Evolutionary conservation across 1,284 basidiomycete species (phyloP), one percentile per base, ranked within the genome.

Genomic region (Moesziomyces parantarcticus): DNA sequence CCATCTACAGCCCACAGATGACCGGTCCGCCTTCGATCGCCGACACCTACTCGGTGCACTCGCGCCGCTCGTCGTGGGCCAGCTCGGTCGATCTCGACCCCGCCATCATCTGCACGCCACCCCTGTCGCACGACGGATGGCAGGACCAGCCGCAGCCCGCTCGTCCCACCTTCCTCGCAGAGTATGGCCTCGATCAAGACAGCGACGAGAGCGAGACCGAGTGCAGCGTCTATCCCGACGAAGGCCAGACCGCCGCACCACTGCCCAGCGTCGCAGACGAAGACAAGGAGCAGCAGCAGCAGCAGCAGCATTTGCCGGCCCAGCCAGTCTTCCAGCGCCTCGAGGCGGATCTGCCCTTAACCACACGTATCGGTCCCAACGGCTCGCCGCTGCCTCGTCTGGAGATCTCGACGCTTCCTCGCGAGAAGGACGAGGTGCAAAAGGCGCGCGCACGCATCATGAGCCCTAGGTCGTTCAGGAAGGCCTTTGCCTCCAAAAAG

Each of bases 131-230:
- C 46, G 54, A 71, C 0, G 42, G 25, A 2, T 70, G 57, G 60
- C 60, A 51, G n/a, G 51, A 58, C 1, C 52, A 56, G 34, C 16
- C 39, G 6, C 52, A 50, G 1, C 14, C 25, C 4, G n/a, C n/a
- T 3, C 59, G 58, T 18, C 60, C 65, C 4, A 57, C 53, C 29
- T 73, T 73, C 58, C 70, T 73, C 21, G 52, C 61, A 20, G 64
- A 64, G 9, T 65, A 59, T 40, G 62, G 56, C 21, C 41, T 74
- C 14, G 62, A 73, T 22, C 55, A 69, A 8, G 69, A 72, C 25
- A 61, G 46, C 44, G 62, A 63, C 21, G 74, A 73, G 57, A 73
- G 66, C 46, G 74, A 67, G 10, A 46, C 53, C 20, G 70, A 76
- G 29, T 42, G 50, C 53, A 66, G 62, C 46, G n/a, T 50, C 20